These are phyloP conservation scores for Candida sphagnicola DNA, from an alignment of 805 yeast species.

Conservation along the genomic window DNA sequence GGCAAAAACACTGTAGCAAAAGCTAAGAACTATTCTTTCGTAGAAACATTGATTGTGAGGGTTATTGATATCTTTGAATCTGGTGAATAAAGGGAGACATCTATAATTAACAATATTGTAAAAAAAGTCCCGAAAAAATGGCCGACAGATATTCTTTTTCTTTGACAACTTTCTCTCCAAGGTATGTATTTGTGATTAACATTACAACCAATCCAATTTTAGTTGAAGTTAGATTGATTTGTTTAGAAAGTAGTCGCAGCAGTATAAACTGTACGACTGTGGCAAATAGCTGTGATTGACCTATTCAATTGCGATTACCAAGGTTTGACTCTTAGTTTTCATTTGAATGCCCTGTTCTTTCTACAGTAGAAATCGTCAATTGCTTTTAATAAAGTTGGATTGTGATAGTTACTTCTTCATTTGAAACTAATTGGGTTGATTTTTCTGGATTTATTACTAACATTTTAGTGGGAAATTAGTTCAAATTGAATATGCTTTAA, in stretches of 20 bases:
- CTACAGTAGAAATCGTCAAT: too few relatives aligned
- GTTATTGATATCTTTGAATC: not conserved
- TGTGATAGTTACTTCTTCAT: too few relatives aligned
- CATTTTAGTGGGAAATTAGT: constrained; percentile 82
- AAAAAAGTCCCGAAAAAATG: constrained; percentile 42
- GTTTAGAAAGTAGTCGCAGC: not conserved
- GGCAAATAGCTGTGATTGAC: too few relatives aligned
- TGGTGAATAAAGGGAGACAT: not conserved
- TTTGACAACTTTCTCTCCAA: constrained; percentile 95
- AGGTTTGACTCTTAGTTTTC: too few relatives aligned
- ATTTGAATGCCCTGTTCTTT: too few relatives aligned
- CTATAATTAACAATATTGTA: not conserved
- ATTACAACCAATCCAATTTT: constrained; percentile 1
- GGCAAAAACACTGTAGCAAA: constrained; percentile 1
- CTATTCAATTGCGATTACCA: too few relatives aligned
- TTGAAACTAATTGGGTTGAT: not conserved
- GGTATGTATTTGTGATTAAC: constrained; percentile 45
- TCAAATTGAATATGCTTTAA: constrained; percentile 95
- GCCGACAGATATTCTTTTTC: constrained; percentile 98
- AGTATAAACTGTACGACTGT: too few relatives aligned
- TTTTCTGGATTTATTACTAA: constrained; percentile 7
- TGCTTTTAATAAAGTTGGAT: too few relatives aligned
- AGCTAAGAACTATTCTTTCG: not conserved
- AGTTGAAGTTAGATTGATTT: constrained; percentile 2
- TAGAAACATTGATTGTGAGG: not conserved